A percentile compares a stretch with the other conserved stretches of the same genome.
These are phyloP conservation scores for Fusarium ambrosium DNA, from an alignment of 2,329 filamentous ascomycete species.

Conservation along the genomic window DNA sequence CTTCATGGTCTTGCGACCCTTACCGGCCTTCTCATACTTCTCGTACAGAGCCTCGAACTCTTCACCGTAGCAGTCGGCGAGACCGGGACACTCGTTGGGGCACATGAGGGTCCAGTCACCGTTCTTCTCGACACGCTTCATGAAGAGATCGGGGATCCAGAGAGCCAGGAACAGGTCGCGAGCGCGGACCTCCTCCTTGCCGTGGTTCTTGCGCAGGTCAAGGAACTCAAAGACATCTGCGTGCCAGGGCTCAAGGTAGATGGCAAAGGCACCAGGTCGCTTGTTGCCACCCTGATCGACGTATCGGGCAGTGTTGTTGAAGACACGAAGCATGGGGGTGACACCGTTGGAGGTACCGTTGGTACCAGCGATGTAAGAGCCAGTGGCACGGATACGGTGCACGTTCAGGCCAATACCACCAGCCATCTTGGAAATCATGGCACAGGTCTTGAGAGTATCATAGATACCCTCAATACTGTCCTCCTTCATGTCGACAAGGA, in stretches of 20 bases:
- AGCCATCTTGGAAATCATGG: conserved; percentile 99
- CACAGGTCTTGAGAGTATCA: conserved; percentile 98
- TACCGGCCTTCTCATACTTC: conserved; percentile 88
- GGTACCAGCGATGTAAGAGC: conserved; percentile 97
- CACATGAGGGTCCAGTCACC: conserved; percentile 98
- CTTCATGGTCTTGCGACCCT: conserved; percentile 91
- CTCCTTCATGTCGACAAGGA: conserved; percentile 99
- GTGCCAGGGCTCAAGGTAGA: conserved; percentile 99
- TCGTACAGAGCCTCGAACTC: conserved; percentile 97
- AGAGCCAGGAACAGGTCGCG: conserved; percentile 97
- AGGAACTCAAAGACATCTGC: conserved; percentile 97
- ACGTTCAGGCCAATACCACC: conserved; percentile 97
- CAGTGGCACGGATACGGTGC: conserved; percentile 96
- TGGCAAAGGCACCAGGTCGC: conserved; percentile 96
- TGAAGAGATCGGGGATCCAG: conserved; percentile 99
- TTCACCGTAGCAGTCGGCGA: conserved; percentile 96
- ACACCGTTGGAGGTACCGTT: conserved; percentile 99
- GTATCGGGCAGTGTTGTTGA: conserved; percentile 99
- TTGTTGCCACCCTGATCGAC: conserved; percentile 99
- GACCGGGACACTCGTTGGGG: conserved; percentile 93
- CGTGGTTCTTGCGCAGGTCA: conserved; percentile 98
- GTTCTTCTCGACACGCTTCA: conserved; percentile 99
- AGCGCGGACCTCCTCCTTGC: conserved; percentile 97
- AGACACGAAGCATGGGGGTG: conserved; percentile 97
- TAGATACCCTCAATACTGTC: conserved; percentile 99